phyloP scores from a whole-genome alignment of 495 filamentous ascomycete species.

The Hypoxylon lenormandii region DNA sequence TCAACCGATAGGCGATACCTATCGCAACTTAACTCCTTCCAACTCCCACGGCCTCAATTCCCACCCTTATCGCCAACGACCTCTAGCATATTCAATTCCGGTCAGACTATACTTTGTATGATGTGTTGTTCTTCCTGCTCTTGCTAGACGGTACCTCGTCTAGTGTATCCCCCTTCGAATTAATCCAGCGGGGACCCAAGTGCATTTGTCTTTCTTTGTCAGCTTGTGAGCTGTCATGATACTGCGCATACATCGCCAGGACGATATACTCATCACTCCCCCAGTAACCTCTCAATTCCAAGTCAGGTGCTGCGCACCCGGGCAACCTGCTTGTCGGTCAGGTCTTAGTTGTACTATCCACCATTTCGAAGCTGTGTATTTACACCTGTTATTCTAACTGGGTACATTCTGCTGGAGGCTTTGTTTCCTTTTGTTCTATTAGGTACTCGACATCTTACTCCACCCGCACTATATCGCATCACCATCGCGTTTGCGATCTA shows the following conservation, averaged over 20 bases:
- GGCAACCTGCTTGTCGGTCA: not conserved
- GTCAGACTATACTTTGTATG: conserved; percentile 15
- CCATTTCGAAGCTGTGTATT: not conserved
- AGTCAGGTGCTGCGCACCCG: conserved; percentile 13
- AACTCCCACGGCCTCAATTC: conserved; percentile 35
- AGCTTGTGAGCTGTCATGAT: conserved; percentile 13
- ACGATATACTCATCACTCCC: conserved; percentile 19
- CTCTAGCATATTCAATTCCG: conserved; percentile 14
- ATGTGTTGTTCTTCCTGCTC: conserved; percentile 32
- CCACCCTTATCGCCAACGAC: conserved; percentile 15
- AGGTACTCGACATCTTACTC: conserved; percentile 1
- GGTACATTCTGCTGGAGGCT: not conserved
- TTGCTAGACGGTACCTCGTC: conserved; percentile 42
- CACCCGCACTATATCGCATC: not conserved
- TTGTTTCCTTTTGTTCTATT: conserved; percentile 5
- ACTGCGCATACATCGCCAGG: conserved; percentile 31
- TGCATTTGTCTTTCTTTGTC: conserved; percentile 27
- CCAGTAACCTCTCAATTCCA: conserved; percentile 8
- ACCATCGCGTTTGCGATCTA: conserved; percentile 20
- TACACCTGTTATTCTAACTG: not conserved
- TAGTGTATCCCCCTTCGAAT: conserved; percentile 32
- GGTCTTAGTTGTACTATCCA: conserved; percentile 4
- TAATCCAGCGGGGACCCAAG: conserved; percentile 22
- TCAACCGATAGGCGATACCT: conserved; percentile 1
- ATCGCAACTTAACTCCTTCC: conserved; percentile 36